A percentile compares a stretch with the other conserved stretches of the same genome.
These are phyloP conservation scores for Lactarius vividus DNA, from an alignment of 768 basidiomycete species.

Conservation along the genomic window DNA sequence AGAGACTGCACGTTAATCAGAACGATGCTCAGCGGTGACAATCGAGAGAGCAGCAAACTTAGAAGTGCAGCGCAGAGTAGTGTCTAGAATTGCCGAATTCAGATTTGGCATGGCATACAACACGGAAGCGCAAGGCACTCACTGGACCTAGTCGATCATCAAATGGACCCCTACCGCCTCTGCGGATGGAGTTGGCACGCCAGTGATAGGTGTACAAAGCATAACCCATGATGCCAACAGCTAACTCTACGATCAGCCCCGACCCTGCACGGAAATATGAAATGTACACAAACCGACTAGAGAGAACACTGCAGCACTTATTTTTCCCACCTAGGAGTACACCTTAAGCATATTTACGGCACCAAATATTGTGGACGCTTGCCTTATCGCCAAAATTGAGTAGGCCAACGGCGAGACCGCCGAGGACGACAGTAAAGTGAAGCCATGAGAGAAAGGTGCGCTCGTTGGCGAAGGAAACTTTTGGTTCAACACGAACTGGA, in stretches of 20 bases:
- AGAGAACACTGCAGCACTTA: constrained; percentile 96
- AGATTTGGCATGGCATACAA: constrained; percentile 11
- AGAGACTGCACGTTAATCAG: constrained; percentile 53
- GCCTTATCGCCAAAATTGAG: constrained; percentile 98
- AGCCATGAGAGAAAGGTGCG: constrained; percentile 98
- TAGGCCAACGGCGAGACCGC: constrained; percentile 92
- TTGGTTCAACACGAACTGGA: constrained; percentile 91
- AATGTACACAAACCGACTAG: constrained; percentile 65
- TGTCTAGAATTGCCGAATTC: constrained; percentile 48
- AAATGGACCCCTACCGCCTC: constrained; percentile 90
- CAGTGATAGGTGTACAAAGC: constrained; percentile 95
- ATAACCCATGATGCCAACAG: constrained; percentile 96
- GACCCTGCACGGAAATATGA: not conserved
- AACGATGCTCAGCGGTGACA: constrained; percentile 5
- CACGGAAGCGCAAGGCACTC: constrained; percentile 38
- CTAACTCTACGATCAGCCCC: constrained; percentile 40
- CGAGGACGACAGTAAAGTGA: constrained; percentile 96
- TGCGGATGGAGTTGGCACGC: constrained; percentile 89
- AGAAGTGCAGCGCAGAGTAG: constrained; percentile 80
- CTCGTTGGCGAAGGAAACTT: constrained; percentile 94
- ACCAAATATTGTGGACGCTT: constrained; percentile 24
- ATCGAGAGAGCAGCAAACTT: constrained; percentile 42
- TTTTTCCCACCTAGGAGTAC: constrained; percentile 74
- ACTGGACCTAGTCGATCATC: constrained; percentile 96
- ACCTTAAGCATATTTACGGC: constrained; percentile 7